These are phyloP conservation scores for Clarireedia paspali DNA, from an alignment of 2,329 filamentous ascomycete species.

Conservation along the genomic window DNA sequence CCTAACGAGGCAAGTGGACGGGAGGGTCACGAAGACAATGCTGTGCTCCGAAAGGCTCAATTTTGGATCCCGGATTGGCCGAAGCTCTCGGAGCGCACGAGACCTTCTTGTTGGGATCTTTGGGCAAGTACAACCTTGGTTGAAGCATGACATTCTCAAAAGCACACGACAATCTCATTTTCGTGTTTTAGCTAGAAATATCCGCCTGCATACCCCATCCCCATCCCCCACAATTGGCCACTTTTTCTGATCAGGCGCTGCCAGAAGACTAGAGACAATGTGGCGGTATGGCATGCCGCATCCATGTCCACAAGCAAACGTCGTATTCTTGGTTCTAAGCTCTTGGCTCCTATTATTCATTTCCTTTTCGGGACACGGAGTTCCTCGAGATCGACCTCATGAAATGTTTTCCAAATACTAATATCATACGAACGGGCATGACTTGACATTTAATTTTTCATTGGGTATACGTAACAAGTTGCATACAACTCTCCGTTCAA, in stretches of 20 bases:
- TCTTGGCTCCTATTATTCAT: not conserved
- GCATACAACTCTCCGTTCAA: constrained; percentile 3
- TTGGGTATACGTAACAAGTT: constrained; percentile 7
- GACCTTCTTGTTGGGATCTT: not conserved
- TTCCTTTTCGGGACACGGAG: not conserved
- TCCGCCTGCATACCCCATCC: not conserved
- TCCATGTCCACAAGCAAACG: not conserved
- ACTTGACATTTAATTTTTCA: constrained; percentile 6
- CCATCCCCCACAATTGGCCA: not conserved
- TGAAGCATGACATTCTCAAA: not conserved
- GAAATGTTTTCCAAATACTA: not conserved
- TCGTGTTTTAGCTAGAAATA: not conserved
- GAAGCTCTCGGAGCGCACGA: too few species aligned
- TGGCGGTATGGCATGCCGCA: not conserved
- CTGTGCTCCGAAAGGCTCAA: too few species aligned
- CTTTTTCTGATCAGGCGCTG: not conserved
- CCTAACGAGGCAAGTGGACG: too few species aligned
- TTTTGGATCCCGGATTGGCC: too few species aligned
- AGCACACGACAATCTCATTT: not conserved
- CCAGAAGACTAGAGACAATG: not conserved
- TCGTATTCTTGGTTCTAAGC: not conserved
- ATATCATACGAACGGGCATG: not conserved
- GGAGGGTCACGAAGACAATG: too few species aligned
- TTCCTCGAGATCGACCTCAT: not conserved
- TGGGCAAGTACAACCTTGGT: not conserved